Base-by-base conservation (phyloP, 1,139 yeast species). In the Magnusiomyces paraingens region DNA sequence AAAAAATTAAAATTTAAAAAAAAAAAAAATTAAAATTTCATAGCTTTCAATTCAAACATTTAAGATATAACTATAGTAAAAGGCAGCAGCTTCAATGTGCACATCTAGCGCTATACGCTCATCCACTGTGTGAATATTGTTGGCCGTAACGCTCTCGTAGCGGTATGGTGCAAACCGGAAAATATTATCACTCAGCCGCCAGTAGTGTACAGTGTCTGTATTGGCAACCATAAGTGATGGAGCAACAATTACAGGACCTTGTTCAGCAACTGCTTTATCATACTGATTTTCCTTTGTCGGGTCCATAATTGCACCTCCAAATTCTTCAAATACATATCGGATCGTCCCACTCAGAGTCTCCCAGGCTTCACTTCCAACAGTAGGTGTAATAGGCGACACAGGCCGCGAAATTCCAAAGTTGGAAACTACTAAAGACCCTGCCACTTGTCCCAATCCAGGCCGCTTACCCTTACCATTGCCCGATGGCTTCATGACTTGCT, bases 121-220 rank as follows among this genome's bases (percentile, higher is more conserved):
- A 61, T 84, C 75, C 17, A 83, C 81, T 15, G 85, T 80, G 65
- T 85, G 91, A 51, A 68, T 62, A 39, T 64, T 62, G 38, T 50
- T 51, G 26, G 45, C 35, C 12, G n/a, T 15, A 1, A 56, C 54
- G 14, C 57, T 52, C 3, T 55, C 55, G 18, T 53, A 50, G 41
- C 65, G 52, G 14, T 57, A 57, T 0, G 84, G 86, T 18, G 77
- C 66, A 67, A 77, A 84, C 62, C 96, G 78, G 74, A 77, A 87
- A 57, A 90, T 86, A 66, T 86, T 80, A 53, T 75, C 73, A n/a
- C 90, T 79, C 65, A 89, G 74, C 51, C 74, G 70, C 91, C 94
- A 86, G 71, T 86, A 88, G 66, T 81, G 79, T 65, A 80, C 79
- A 8, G 96, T 88, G 66, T 89, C 96, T 1, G 96, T 89, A 69